Percentiles rank a stretch among this genome's conserved stretches.
These are phyloP conservation scores for Cladosporium sphaerospermum DNA, from an alignment of 2,329 filamentous ascomycete species.

Conservation along the genomic window DNA sequence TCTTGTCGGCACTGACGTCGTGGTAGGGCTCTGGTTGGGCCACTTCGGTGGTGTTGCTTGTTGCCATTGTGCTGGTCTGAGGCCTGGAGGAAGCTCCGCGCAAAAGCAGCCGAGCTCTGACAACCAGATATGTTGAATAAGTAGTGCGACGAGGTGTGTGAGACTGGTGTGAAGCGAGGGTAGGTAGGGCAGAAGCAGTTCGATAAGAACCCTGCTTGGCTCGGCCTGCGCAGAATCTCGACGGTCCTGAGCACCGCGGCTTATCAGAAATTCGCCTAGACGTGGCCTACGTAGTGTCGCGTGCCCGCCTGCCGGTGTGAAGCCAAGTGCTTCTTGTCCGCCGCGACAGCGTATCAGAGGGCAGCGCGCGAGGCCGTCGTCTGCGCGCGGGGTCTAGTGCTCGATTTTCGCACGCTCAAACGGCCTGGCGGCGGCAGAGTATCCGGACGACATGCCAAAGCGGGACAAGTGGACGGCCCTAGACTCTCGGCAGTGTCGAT, in stretches of 20 bases:
- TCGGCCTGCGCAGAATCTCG: no score
- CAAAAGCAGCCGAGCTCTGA: background rate
- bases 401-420: background rate
- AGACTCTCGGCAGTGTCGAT: conserved; percentile 3
- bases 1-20: conserved; percentile 5
- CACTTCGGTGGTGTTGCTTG: conserved; percentile 1
- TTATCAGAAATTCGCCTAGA: conserved; percentile 11
- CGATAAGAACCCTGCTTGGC: background rate
- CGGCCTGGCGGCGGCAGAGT: background rate
- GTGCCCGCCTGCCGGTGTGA: conserved; percentile 9
- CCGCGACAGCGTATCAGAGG: background rate
- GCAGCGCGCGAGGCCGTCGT: background rate
- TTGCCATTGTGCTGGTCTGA: conserved; percentile 7
- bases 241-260: conserved; percentile 1
- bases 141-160: background rate
- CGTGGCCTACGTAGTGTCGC: conserved; percentile 11
- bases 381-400: background rate
- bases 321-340: conserved; percentile 5
- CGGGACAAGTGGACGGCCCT: background rate
- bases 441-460: conserved; percentile 7
- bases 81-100: background rate
- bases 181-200: background rate
- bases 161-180: background rate
- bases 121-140: background rate
- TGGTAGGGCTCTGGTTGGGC: conserved; percentile 4